Evolutionary conservation across 1,284 basidiomycete species (phyloP).

Genomic region (Ustilago crameri): DNA sequence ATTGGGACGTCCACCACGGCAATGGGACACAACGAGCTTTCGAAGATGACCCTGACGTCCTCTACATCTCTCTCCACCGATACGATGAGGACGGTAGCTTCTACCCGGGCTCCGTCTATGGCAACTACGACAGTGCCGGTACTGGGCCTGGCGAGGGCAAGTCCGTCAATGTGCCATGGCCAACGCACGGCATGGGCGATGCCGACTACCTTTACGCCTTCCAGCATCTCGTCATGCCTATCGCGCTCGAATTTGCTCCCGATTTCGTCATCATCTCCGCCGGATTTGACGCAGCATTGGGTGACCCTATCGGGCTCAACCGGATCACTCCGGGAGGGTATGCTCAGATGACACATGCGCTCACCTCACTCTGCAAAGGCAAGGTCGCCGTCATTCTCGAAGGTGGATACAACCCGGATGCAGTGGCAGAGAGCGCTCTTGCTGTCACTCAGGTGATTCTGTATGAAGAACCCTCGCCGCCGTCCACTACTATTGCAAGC

Average conservation of each 20-base stretch:
- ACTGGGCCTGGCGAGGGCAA: slow-evolving; percentile 79
- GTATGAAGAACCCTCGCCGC: slow-evolving; percentile 82
- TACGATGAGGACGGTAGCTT: slow-evolving; percentile 80
- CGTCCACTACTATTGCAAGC: slow-evolving; percentile 68
- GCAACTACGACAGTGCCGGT: slow-evolving; percentile 84
- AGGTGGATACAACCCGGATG: slow-evolving; percentile 95
- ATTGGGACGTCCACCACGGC: slow-evolving; percentile 99
- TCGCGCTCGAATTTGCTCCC: slow-evolving; percentile 93
- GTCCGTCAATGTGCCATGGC: slow-evolving; percentile 97
- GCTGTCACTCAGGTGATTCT: slow-evolving; percentile 86
- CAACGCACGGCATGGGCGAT: slow-evolving; percentile 85
- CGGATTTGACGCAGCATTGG: slow-evolving; percentile 94
- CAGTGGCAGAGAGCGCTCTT: slow-evolving; percentile 85
- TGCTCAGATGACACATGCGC: slow-evolving; percentile 98
- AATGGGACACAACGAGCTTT: slow-evolving; percentile 98
- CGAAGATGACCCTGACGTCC: slow-evolving; percentile 85
- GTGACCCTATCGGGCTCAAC: slow-evolving; percentile 90
- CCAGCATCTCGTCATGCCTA: slow-evolving; percentile 94
- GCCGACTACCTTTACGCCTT: slow-evolving; percentile 97
- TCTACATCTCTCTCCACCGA: slow-evolving; percentile 96
- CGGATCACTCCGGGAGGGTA: slow-evolving; percentile 92
- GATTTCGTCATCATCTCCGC: slow-evolving; percentile 97
- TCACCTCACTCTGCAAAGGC: slow-evolving; percentile 87
- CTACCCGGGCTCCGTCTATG: slow-evolving; percentile 92
- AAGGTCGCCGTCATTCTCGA: slow-evolving; percentile 92